phyloP scores from a whole-genome alignment of 2,329 filamentous ascomycete species.

The Bretziella fagacearum region DNA sequence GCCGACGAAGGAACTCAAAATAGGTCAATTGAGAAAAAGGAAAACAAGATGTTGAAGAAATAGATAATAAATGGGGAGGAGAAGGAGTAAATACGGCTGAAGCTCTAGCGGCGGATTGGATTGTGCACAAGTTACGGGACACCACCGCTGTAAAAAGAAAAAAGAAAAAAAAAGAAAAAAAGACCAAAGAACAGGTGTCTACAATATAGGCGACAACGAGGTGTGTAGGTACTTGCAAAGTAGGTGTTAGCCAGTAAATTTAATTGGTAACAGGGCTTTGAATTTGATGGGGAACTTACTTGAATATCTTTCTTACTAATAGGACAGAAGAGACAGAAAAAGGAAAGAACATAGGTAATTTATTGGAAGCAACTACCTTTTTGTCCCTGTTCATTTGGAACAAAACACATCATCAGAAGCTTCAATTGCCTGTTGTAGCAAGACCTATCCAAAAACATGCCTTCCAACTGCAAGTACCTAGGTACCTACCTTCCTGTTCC shows the following conservation, averaged over 20 bases:
- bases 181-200: slow-evolving; percentile 15
- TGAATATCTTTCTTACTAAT: no score
- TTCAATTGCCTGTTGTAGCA: no score
- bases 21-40: background rate
- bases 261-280: no score
- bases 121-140: slow-evolving; percentile 13
- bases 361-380: background rate
- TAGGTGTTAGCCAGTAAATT: no score
- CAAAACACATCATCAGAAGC: no score
- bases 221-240: no score
- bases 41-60: slow-evolving; percentile 1
- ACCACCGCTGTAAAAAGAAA: background rate
- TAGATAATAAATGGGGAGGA: background rate
- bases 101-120: slow-evolving; percentile 5
- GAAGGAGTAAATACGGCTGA: slow-evolving; percentile 11
- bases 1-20: slow-evolving; percentile 15
- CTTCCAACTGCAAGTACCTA: no score
- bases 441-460: no score
- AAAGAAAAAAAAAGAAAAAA: background rate
- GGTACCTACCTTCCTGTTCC: no score
- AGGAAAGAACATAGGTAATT: background rate
- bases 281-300: no score
- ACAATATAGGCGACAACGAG: slow-evolving; percentile 9
- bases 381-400: no score
- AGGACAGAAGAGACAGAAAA: no score